Percentiles rank a stretch among this genome's conserved stretches.
Conservation (phyloP, 2,329 filamentous ascomycete species). For the Ciborinia camelliae region DNA sequence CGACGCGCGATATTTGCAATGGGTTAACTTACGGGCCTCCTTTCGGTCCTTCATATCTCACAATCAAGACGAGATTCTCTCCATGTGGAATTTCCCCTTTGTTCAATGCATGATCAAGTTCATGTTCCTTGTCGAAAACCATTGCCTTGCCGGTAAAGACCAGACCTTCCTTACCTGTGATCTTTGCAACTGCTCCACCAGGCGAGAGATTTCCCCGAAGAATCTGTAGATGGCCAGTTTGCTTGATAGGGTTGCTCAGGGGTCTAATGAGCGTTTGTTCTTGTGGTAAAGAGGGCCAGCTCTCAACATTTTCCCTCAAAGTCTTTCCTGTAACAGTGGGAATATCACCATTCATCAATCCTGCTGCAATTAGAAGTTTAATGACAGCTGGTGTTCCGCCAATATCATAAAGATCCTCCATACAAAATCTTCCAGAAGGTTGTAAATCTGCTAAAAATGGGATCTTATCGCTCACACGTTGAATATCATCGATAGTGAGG, state of each 20-base stretch:
- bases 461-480: conserved; percentile 65
- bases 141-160: conserved; percentile 75
- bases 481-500: conserved; percentile 47
- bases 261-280: conserved; percentile 81
- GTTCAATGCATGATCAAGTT: conserved; percentile 72
- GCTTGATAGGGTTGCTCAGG: conserved; percentile 72
- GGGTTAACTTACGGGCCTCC: conserved; percentile 60
- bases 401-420: conserved; percentile 83
- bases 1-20: too few relatives aligned
- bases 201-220: conserved; percentile 85
- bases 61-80: conserved; percentile 84
- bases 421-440: conserved; percentile 78
- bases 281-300: conserved; percentile 72
- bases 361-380: conserved; percentile 75
- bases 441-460: conserved; percentile 70
- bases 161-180: conserved; percentile 91
- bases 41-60: conserved; percentile 90
- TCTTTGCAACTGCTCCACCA: conserved; percentile 88
- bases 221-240: conserved; percentile 83
- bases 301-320: conserved; percentile 73
- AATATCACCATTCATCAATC: conserved; percentile 72
- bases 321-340: conserved; percentile 82
- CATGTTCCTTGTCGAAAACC: conserved; percentile 82
- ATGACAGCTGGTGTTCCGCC: conserved; percentile 83
- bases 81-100: conserved; percentile 63